These are phyloP conservation scores for Volvox africanus DNA, from an alignment of 139 green algal genomes.

Conservation along the genomic window DNA sequence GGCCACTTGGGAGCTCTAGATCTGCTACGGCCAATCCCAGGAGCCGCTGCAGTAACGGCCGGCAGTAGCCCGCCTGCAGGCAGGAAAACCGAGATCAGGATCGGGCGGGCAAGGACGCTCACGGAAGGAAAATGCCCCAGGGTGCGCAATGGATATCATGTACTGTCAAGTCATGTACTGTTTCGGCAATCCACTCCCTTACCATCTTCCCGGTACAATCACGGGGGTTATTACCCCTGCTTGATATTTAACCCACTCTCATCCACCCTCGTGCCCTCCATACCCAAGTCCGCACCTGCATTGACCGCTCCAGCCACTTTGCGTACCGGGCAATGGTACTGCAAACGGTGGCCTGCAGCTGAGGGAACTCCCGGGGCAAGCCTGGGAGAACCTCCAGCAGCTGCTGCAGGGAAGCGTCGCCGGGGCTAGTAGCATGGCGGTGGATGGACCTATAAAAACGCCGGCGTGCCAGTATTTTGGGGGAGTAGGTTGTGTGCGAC, in stretches of 20 bases:
- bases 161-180: no score
- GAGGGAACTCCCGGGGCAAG: constrained; percentile 60
- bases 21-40: constrained; percentile 15
- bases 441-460: constrained; percentile 57
- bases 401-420: constrained; percentile 66
- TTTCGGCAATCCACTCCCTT: no score
- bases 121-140: no score
- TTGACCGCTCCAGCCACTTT: constrained; percentile 66
- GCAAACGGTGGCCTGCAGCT: constrained; percentile 60
- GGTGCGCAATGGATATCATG: no score
- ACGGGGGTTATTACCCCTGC: no score
- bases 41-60: constrained; percentile 39
- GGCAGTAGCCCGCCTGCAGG: constrained; percentile 42
- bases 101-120: no score
- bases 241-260: no score
- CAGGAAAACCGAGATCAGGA: no score
- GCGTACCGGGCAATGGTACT: constrained; percentile 76
- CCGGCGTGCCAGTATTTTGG: no score
- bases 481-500: no score
- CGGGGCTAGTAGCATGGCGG: constrained; percentile 44
- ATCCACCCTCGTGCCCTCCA: background rate
- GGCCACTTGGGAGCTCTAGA: background rate
- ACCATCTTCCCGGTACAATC: no score
- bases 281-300: constrained; percentile 24
- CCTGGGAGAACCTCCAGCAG: constrained; percentile 74